A percentile compares a stretch with the other conserved stretches of the same genome.
Conservation (phyloP, 345 rosid species). For the Eucalyptus pauciflora region DNA sequence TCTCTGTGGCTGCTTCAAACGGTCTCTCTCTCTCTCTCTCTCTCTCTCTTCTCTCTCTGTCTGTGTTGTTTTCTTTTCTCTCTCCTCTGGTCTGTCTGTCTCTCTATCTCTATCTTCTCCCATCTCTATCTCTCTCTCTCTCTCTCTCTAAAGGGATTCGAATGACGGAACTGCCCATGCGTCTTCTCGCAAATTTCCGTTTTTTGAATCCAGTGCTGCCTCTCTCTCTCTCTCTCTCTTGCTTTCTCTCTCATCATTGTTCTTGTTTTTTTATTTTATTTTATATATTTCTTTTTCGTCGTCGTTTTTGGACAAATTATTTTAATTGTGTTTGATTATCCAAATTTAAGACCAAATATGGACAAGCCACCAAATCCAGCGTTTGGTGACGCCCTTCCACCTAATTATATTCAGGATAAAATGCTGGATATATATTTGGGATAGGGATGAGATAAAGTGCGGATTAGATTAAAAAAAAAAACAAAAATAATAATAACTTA, state of each 20-base stretch:
- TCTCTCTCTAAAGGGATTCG: neutral
- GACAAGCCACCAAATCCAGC: neutral
- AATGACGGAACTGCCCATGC: slow-evolving; percentile 4
- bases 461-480: neutral
- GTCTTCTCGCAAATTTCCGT: neutral
- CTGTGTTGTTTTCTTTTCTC: neutral
- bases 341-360: neutral
- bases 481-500: neutral
- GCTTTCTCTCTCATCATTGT: neutral
- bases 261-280: neutral
- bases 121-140: neutral
- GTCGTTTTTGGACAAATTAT: neutral
- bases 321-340: neutral
- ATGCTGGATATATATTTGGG: neutral
- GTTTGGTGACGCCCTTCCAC: neutral
- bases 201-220: neutral
- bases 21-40: neutral
- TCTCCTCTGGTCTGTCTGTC: neutral
- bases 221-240: no score
- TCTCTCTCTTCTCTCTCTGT: neutral
- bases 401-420: neutral
- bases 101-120: neutral
- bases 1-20: neutral
- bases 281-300: neutral
- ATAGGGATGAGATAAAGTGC: neutral